Conservation (phyloP, 1,284 basidiomycete genomes). For the Cryptococcus jaspeensis region DNA sequence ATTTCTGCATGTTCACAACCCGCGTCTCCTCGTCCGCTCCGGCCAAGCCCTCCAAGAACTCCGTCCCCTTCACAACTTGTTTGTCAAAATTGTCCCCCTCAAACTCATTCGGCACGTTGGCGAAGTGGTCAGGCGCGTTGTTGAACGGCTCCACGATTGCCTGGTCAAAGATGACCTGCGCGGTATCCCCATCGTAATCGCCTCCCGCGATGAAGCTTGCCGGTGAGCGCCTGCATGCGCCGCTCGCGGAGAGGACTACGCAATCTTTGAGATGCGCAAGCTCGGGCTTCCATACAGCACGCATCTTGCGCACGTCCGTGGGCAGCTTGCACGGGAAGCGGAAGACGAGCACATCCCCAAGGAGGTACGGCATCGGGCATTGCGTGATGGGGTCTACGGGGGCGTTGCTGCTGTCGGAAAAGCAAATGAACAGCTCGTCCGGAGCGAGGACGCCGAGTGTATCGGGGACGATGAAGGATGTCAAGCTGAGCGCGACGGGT, state of each 20-base stretch:
- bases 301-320: constrained; percentile 38
- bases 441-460: constrained; percentile 29
- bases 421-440: constrained; percentile 36
- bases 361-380: constrained; percentile 25
- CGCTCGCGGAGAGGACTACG: constrained; percentile 37
- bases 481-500: constrained; percentile 27
- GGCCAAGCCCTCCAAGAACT: constrained; percentile 20
- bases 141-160: constrained; percentile 29
- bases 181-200: constrained; percentile 46
- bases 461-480: constrained; percentile 44
- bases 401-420: constrained; percentile 12
- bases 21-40: constrained; percentile 17
- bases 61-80: constrained; percentile 27
- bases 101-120: constrained; percentile 23
- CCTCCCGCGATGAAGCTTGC: constrained; percentile 43
- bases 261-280: constrained; percentile 38
- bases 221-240: constrained; percentile 33
- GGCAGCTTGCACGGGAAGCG: constrained; percentile 45
- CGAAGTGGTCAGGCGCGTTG: constrained; percentile 29
- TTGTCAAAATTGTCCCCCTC: constrained; percentile 37
- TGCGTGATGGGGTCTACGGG: constrained; percentile 25
- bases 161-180: constrained; percentile 33
- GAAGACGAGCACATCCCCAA: constrained; percentile 30
- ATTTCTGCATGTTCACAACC: constrained; percentile 29
- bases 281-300: constrained; percentile 33